Percentiles rank a stretch among this genome's conserved stretches.
These are phyloP conservation scores for Endoconidiophora laricicola DNA, from an alignment of 2,329 filamentous ascomycete species.

Conservation along the genomic window DNA sequence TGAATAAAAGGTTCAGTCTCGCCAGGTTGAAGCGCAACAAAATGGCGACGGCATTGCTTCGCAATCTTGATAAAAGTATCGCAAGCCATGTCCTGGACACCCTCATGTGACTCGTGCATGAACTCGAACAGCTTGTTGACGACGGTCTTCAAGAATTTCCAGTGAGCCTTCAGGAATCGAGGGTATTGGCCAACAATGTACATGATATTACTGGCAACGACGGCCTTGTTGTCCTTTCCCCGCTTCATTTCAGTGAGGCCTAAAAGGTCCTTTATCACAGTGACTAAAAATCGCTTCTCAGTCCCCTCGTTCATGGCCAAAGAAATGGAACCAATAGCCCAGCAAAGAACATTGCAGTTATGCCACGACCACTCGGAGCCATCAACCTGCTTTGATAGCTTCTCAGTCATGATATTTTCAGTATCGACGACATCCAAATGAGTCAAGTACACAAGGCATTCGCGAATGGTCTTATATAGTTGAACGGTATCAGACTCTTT, in stretches of 20 bases:
- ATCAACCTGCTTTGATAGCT: conserved; percentile 87
- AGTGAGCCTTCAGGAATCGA: conserved; percentile 94
- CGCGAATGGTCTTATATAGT: conserved; percentile 95
- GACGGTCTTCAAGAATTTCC: conserved; percentile 99
- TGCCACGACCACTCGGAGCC: conserved; percentile 97
- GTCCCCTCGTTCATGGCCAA: conserved; percentile 99
- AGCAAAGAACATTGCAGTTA: conserved; percentile 98
- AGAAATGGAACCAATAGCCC: conserved; percentile 97
- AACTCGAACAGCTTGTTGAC: conserved; percentile 99
- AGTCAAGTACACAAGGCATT: conserved; percentile 92
- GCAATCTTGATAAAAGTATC: conserved; percentile 99
- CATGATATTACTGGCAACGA: conserved; percentile 99
- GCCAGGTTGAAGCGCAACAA: conserved; percentile 86
- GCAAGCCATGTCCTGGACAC: conserved; percentile 98
- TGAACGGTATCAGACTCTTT: conserved; percentile 99
- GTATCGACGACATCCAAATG: conserved; percentile 96
- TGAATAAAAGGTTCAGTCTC: conserved; percentile 96
- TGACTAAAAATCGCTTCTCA: conserved; percentile 94
- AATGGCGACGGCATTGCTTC: conserved; percentile 92
- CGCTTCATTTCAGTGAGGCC: conserved; percentile 98
- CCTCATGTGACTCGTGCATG: conserved; percentile 98
- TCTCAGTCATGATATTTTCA: conserved; percentile 98
- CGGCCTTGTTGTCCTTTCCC: conserved; percentile 97
- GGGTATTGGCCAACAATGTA: conserved; percentile 99
- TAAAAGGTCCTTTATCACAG: conserved; percentile 94